Evolutionary conservation across 169 alveolate species (phyloP).

Genomic region (Eimeria necatrix): DNA sequence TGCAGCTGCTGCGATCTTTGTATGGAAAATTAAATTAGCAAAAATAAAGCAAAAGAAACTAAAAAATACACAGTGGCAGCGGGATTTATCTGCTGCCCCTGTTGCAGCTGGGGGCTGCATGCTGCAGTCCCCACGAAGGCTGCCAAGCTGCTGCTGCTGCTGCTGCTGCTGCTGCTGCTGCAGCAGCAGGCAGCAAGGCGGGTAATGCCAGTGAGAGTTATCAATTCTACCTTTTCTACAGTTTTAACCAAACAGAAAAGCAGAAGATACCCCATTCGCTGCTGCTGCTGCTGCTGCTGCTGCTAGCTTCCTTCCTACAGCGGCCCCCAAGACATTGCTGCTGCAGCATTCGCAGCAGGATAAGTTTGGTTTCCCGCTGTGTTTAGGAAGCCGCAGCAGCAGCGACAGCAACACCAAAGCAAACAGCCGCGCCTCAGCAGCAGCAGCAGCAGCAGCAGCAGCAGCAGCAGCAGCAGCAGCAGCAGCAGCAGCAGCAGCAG

Average conservation of each 20-base stretch:
- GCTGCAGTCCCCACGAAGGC: background rate
- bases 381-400: background rate
- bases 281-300: too few species aligned
- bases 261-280: background rate
- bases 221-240: background rate
- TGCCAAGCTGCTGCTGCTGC: background rate
- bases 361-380: background rate
- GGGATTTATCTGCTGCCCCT: background rate
- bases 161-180: background rate
- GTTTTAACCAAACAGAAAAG: background rate
- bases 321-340: background rate
- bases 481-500: slow-evolving; percentile 43
- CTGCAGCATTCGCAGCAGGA: background rate
- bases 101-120: slow-evolving; percentile 29
- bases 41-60: background rate
- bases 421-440: background rate
- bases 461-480: slow-evolving; percentile 28
- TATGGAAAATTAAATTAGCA: background rate
- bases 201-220: too few species aligned
- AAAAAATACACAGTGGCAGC: background rate
- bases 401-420: background rate
- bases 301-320: too few species aligned
- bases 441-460: slow-evolving; percentile 16
- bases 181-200: background rate
- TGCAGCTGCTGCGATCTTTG: slow-evolving; percentile 5